These are phyloP conservation scores for Rhodosporidiobolus sp. DNA, from an alignment of 768 basidiomycete genomes.

Conservation along the genomic window DNA sequence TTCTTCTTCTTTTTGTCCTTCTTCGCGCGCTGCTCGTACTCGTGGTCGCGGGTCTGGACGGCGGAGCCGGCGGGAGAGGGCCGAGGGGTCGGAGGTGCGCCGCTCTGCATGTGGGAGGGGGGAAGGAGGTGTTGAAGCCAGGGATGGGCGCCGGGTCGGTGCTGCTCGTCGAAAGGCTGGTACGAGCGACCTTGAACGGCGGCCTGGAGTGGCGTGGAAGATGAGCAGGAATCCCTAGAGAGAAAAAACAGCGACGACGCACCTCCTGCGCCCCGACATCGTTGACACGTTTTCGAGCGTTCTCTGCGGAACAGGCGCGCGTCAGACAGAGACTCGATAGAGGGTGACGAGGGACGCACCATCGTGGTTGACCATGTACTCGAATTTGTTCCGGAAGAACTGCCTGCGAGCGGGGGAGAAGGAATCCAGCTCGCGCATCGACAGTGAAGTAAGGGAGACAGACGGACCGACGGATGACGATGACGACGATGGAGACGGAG, in stretches of 20 bases:
- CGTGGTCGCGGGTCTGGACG: background rate
- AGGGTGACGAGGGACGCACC: background rate
- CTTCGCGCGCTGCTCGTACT: slow-evolving; percentile 20
- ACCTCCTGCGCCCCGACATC: slow-evolving; percentile 34
- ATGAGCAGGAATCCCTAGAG: too few relatives aligned
- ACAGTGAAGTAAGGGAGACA: background rate
- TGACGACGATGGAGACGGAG: slow-evolving; percentile 76
- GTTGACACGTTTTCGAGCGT: slow-evolving; percentile 27
- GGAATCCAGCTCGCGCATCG: background rate
- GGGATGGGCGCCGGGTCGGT: slow-evolving; percentile 6
- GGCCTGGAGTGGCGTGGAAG: too few relatives aligned
- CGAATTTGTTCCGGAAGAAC: slow-evolving; percentile 69
- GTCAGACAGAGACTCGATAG: background rate
- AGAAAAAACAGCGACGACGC: background rate
- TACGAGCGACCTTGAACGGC: slow-evolving; percentile 8
- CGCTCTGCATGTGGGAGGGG: background rate
- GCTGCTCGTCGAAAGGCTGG: slow-evolving; percentile 6
- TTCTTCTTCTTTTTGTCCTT: slow-evolving; percentile 36
- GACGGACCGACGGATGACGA: slow-evolving; percentile 67
- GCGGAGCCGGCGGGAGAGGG: slow-evolving; percentile 5
- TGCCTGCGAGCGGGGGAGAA: slow-evolving; percentile 53
- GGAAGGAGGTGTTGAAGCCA: slow-evolving; percentile 10
- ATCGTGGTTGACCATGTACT: slow-evolving; percentile 45
- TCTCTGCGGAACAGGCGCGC: background rate
- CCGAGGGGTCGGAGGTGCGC: slow-evolving; percentile 3